Evolutionary conservation across 345 rosid species (phyloP), one percentile per base, ranked within the genome.

Genomic region (Salix udensis): DNA sequence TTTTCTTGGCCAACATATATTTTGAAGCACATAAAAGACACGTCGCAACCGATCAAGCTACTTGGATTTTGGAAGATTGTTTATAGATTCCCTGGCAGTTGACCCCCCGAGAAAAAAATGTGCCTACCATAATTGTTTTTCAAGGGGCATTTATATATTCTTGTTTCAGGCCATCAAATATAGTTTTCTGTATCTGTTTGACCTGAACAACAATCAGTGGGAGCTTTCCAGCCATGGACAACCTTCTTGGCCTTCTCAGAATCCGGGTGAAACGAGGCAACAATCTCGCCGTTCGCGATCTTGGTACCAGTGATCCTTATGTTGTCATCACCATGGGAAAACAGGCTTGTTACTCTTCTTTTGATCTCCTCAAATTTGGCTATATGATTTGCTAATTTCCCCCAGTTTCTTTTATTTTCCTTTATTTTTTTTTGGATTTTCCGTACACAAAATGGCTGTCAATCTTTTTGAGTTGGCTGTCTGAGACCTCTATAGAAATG

Each of bases 221-320:
- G 40, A 34, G 26, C 19, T 15, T 13, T 23, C 0, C 26, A 52
- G 28, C 0, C 11, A 81, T 85, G 74, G 88, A 83, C 19, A 48
- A 48, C 61, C 13, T 83, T 23, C 73, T 85, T 13, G 86, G 88
- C 5, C 84, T 85, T 67, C 83, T 85, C 40, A 80, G 67, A 62
- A 65, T 85, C 53, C 62, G 67, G 31, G 81, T 85, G 7, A 44
- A 53, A 21, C 68, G 77, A 71, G 88, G 88, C 74, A 55, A 61
- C 39, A 76, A 85, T 76, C 86, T 83, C 60, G 86, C 84, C 13
- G 71, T 80, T 36, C 86, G 88, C 9, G 88, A 85, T 71, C 58
- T 80, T 24, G 76, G 81, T 60, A 62, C 62, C 71, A 83, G 86
- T 40, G 88, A 85, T 55, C 88, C 88, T 62, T 85, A 83, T 70